Evolutionary conservation across 2,329 filamentous ascomycete species (phyloP).

Genomic region (Botrytis paeoniae): DNA sequence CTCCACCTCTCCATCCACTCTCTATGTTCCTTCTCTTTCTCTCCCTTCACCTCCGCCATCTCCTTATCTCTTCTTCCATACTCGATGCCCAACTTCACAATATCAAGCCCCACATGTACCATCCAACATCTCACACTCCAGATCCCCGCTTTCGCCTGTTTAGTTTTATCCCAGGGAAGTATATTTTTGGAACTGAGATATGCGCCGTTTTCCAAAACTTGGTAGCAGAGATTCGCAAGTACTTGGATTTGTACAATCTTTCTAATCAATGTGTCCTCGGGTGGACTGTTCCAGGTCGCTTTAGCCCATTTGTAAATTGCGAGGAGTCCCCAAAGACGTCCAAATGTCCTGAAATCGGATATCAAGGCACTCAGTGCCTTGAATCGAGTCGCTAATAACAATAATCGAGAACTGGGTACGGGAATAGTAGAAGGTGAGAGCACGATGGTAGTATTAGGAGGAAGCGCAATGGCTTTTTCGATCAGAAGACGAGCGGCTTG

Average conservation of each 20-base stretch:
- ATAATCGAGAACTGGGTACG: slow-evolving; percentile 34
- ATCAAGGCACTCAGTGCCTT: slow-evolving; percentile 63
- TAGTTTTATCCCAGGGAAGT: slow-evolving; percentile 54
- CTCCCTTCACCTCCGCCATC: slow-evolving; percentile 32
- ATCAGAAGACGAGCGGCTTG: slow-evolving; percentile 51
- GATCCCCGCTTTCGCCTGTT: slow-evolving; percentile 59
- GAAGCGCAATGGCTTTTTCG: slow-evolving; percentile 51
- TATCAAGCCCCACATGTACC: slow-evolving; percentile 72
- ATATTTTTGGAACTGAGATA: slow-evolving; percentile 74
- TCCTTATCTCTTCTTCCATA: slow-evolving; percentile 34
- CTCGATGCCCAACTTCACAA: slow-evolving; percentile 55
- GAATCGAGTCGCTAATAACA: slow-evolving; percentile 50
- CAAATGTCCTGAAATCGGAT: slow-evolving; percentile 68
- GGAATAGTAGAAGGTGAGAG: slow-evolving; percentile 33
- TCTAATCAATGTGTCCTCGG: slow-evolving; percentile 45
- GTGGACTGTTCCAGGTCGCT: slow-evolving; percentile 40
- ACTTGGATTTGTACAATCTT: slow-evolving; percentile 67
- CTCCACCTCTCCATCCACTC: slow-evolving; percentile 50
- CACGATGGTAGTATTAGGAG: slow-evolving; percentile 48
- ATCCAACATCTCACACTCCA: slow-evolving; percentile 82
- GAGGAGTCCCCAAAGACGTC: slow-evolving; percentile 73
- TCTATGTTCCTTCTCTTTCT: slow-evolving; percentile 37
- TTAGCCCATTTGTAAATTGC: slow-evolving; percentile 69
- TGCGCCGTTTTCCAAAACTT: slow-evolving; percentile 78
- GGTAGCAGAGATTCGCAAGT: slow-evolving; percentile 64